phyloP scores from a whole-genome alignment of 2,329 filamentous ascomycete species.

The Penicillium sp. region DNA sequence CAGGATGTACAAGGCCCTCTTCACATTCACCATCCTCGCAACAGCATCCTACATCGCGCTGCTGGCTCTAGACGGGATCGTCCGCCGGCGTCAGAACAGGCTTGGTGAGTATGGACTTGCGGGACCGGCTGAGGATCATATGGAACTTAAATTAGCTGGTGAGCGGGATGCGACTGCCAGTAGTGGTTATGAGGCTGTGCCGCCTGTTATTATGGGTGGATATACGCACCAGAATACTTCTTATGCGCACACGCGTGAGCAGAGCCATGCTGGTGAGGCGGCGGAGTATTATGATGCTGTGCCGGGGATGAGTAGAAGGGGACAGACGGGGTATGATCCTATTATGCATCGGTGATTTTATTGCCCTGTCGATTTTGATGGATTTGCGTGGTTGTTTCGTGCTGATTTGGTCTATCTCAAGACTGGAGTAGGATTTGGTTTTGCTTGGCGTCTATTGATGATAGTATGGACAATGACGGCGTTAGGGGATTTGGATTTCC shows the following conservation, averaged over 20 bases:
- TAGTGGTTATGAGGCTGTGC: conserved; percentile 10
- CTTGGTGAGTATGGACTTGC: conserved; percentile 50
- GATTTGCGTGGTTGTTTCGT: too few relatives aligned
- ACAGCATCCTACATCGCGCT: conserved; percentile 48
- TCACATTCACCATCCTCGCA: conserved; percentile 54
- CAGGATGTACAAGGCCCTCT: conserved; percentile 60
- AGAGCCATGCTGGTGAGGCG: conserved; percentile 27
- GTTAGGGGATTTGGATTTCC: conserved; percentile 1
- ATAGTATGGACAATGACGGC: conserved; percentile 9
- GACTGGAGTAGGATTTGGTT: not conserved
- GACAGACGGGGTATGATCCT: conserved; percentile 40
- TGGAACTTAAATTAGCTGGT: conserved; percentile 38
- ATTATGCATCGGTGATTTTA: conserved; percentile 32
- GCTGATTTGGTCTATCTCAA: not conserved
- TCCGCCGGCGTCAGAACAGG: conserved; percentile 44
- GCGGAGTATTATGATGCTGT: conserved; percentile 30
- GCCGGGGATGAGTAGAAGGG: conserved; percentile 24
- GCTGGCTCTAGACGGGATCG: conserved; percentile 52
- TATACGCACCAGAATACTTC: not conserved
- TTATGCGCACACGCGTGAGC: conserved; percentile 15
- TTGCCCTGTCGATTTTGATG: not conserved
- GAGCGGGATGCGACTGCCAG: conserved; percentile 17
- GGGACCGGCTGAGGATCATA: conserved; percentile 27
- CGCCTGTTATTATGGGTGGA: conserved; percentile 2
- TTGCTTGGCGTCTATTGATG: not conserved